phyloP scores from a whole-genome alignment of 805 yeast genomes.

The Candida schatavii region DNA sequence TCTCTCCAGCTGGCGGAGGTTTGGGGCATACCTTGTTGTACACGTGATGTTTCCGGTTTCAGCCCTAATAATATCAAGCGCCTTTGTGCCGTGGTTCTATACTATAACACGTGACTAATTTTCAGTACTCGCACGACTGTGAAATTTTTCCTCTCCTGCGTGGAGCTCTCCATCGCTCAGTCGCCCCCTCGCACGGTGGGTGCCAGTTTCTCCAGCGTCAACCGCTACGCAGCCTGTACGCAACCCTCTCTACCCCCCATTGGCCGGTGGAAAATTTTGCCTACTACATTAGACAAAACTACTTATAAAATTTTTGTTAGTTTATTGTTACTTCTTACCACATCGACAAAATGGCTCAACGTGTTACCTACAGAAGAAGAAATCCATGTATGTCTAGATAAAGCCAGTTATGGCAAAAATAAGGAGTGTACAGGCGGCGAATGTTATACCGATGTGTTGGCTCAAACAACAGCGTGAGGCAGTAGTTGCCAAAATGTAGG shows the following conservation, averaged over 20 bases:
- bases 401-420: too few relatives aligned
- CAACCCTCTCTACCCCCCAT: neutral
- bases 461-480: too few relatives aligned
- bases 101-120: slow-evolving; percentile 3
- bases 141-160: slow-evolving; percentile 2
- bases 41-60: slow-evolving; percentile 3
- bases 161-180: too few relatives aligned
- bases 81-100: too few relatives aligned
- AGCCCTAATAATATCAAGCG: too few relatives aligned
- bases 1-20: too few relatives aligned
- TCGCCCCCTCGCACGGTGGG: too few relatives aligned
- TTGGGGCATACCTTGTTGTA: neutral
- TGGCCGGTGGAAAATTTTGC: slow-evolving; percentile 3
- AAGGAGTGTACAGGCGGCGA: too few relatives aligned
- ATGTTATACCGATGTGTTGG: too few relatives aligned
- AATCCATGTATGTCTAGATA: slow-evolving; percentile 78
- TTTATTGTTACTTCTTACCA: slow-evolving; percentile 1
- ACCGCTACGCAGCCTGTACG: too few relatives aligned
- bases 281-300: slow-evolving; percentile 1
- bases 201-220: too few relatives aligned
- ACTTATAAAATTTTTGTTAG: slow-evolving; percentile 1
- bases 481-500: too few relatives aligned
- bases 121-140: slow-evolving; percentile 6
- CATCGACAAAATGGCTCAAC: slow-evolving; percentile 82
- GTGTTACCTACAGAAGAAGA: slow-evolving; percentile 99